Percentiles rank a stretch among this genome's conserved stretches.
Evolutionary conservation across 1,139 yeast species (phyloP).

Genomic region (Sugiyamaella xylanicola): DNA sequence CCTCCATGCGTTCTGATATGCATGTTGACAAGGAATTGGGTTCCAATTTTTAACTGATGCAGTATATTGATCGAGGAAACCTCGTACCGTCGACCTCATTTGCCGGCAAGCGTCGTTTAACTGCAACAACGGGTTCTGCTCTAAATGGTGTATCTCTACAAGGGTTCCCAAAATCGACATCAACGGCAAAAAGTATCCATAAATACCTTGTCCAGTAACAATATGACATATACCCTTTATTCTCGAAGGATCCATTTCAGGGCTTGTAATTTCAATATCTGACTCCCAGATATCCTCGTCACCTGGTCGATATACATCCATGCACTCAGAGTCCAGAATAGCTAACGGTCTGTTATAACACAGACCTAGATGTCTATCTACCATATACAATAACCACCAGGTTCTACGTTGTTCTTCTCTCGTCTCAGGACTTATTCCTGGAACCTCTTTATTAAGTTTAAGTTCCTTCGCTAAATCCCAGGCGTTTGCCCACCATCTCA

Average conservation of each 20-base stretch:
- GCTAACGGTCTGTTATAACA: slow-evolving; percentile 44
- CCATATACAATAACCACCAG: slow-evolving; percentile 48
- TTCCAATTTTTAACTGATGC: slow-evolving; percentile 33
- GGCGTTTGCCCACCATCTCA: slow-evolving; percentile 47
- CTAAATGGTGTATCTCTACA: slow-evolving; percentile 33
- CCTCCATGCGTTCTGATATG: slow-evolving; percentile 34
- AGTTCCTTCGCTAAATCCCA: slow-evolving; percentile 43
- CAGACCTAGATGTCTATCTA: slow-evolving; percentile 47
- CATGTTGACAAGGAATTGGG: slow-evolving; percentile 31
- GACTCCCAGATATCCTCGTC: slow-evolving; percentile 43
- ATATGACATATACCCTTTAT: slow-evolving; percentile 28
- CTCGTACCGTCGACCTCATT: slow-evolving; percentile 30
- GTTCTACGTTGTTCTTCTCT: slow-evolving; percentile 48
- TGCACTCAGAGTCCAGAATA: slow-evolving; percentile 43
- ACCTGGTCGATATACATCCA: slow-evolving; percentile 43
- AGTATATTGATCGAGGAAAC: slow-evolving; percentile 31
- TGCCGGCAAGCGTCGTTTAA: slow-evolving; percentile 26
- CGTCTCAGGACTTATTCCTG: slow-evolving; percentile 38
- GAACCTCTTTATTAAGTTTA: slow-evolving; percentile 40
- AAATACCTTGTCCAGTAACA: slow-evolving; percentile 35
- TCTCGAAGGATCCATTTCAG: slow-evolving; percentile 34
- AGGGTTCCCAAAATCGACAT: slow-evolving; percentile 36
- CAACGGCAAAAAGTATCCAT: slow-evolving; percentile 35
- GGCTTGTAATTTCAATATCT: slow-evolving; percentile 27
- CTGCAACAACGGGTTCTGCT: slow-evolving; percentile 31